These are phyloP conservation scores for Globisporangium nunn DNA, from an alignment of 352 stramenopile genomes.

Conservation along the genomic window DNA sequence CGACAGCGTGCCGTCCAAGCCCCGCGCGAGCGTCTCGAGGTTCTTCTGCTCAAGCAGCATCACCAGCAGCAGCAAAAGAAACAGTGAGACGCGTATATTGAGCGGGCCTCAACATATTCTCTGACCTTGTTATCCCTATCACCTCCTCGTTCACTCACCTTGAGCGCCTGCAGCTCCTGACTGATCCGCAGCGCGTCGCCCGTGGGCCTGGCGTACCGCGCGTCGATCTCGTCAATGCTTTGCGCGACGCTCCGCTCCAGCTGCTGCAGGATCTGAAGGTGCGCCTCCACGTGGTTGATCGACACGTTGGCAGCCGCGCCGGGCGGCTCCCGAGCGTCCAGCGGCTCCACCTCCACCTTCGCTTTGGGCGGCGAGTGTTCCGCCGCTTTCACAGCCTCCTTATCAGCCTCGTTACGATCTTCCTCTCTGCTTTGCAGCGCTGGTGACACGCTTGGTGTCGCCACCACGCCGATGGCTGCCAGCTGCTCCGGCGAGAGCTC, in stretches of 20 bases:
- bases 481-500: constrained; percentile 12
- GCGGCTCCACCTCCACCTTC: neutral
- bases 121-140: neutral
- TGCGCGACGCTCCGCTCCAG: constrained; percentile 59
- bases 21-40: constrained; percentile 56
- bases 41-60: constrained; percentile 26
- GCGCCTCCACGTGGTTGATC: constrained; percentile 71
- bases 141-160: constrained; percentile 6
- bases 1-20: constrained; percentile 65
- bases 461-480: constrained; percentile 10
- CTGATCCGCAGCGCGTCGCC: constrained; percentile 22
- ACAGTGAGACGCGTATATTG: too few species aligned
- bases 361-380: neutral
- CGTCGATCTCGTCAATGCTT: constrained; percentile 45
- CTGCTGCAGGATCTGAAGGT: constrained; percentile 68
- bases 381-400: neutral
- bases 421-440: neutral
- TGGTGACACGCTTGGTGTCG: neutral
- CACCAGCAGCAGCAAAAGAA: neutral
- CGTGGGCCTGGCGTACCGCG: constrained; percentile 18
- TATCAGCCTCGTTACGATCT: neutral
- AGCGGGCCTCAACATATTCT: too few species aligned
- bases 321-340: neutral
- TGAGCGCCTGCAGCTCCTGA: constrained; percentile 34
- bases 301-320: constrained; percentile 32